Percentiles rank a stretch among this genome's conserved stretches.
These are phyloP conservation scores for Entomortierella lignicola DNA, from an alignment of 192 early-diverging fungal species.

Conservation along the genomic window DNA sequence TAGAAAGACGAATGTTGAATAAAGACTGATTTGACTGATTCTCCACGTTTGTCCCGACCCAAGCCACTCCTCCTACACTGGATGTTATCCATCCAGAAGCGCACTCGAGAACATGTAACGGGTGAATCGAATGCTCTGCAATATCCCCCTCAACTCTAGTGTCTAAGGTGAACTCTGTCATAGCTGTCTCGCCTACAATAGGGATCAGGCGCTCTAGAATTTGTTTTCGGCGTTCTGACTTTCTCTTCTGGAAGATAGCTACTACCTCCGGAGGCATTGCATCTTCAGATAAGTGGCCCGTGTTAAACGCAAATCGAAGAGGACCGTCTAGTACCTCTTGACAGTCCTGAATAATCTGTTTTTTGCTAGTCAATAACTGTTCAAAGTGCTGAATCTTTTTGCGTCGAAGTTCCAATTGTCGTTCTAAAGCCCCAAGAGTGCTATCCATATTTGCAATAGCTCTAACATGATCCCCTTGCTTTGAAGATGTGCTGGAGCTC, in stretches of 20 bases:
- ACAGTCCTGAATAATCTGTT: constrained; percentile 23
- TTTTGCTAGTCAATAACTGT: constrained; percentile 13
- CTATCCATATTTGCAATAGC: constrained; percentile 9
- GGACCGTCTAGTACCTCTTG: constrained; percentile 10
- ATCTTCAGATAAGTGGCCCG: neutral
- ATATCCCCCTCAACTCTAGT: neutral
- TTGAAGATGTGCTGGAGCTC: neutral
- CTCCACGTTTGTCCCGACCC: constrained; percentile 10
- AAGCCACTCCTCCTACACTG: neutral
- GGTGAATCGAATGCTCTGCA: neutral
- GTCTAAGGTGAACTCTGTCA: neutral
- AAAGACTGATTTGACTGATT: constrained; percentile 9
- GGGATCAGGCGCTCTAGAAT: constrained; percentile 19
- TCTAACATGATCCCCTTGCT: neutral
- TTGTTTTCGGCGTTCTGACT: constrained; percentile 7
- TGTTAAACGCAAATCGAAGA: neutral
- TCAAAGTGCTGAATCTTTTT: constrained; percentile 8
- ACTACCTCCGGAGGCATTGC: neutral
- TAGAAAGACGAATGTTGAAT: constrained; percentile 9
- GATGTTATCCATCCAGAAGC: constrained; percentile 15
- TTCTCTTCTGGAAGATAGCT: neutral
- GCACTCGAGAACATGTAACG: neutral
- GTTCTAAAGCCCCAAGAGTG: neutral
- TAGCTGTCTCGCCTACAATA: constrained; percentile 15
- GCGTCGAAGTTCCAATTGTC: constrained; percentile 14